Percentiles rank a stretch among this genome's conserved stretches.
phyloP scores from a whole-genome alignment of 495 filamentous ascomycete genomes.

The Aspergillus taichungensis region DNA sequence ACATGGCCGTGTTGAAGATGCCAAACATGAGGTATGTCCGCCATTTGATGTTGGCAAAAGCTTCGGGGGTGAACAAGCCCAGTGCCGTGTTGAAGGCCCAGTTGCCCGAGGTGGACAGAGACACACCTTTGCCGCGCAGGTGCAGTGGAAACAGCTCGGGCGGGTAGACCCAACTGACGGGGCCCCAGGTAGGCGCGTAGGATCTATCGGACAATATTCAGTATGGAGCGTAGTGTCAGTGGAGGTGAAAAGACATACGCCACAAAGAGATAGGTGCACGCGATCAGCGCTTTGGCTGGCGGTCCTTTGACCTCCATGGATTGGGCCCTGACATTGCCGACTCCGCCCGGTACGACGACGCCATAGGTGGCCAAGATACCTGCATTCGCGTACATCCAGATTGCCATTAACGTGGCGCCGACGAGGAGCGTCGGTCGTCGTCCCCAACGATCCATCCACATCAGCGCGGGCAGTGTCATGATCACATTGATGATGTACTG shows the following conservation, averaged over 20 bases:
- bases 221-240: background rate
- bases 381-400: constrained; percentile 60
- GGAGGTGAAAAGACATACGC: constrained; percentile 27
- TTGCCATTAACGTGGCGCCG: constrained; percentile 58
- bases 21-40: constrained; percentile 68
- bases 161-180: constrained; percentile 57
- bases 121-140: constrained; percentile 55
- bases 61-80: constrained; percentile 62
- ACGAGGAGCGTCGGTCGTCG: constrained; percentile 53
- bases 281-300: constrained; percentile 47
- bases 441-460: constrained; percentile 54
- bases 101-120: constrained; percentile 58
- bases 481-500: constrained; percentile 58
- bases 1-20: constrained; percentile 59
- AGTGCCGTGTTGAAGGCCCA: constrained; percentile 77
- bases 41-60: constrained; percentile 65
- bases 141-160: constrained; percentile 58
- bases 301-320: constrained; percentile 30
- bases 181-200: constrained; percentile 48
- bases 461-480: constrained; percentile 44
- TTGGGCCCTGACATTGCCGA: constrained; percentile 22
- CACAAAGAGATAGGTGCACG: constrained; percentile 60
- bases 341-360: constrained; percentile 41
- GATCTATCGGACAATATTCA: background rate
- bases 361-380: constrained; percentile 49